phyloP scores from a whole-genome alignment of 75 land plant genomes.

The Gnetum montanum region DNA sequence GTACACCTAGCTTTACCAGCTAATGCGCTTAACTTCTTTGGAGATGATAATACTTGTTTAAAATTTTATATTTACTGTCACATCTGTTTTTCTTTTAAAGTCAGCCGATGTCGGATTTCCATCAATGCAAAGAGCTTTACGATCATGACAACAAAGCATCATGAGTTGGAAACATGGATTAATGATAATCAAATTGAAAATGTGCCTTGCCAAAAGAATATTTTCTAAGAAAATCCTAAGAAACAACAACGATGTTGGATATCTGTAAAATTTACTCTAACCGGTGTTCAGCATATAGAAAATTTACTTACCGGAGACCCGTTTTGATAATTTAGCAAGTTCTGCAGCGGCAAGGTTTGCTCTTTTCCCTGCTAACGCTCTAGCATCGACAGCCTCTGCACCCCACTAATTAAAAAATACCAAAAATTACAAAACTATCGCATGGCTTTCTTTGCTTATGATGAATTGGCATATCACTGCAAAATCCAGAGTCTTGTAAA shows the following conservation, averaged over 20 bases:
- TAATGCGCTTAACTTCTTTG: too few species aligned
- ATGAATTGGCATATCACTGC: neutral
- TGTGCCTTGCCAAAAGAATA: neutral
- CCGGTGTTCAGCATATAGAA: neutral
- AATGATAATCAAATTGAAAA: neutral
- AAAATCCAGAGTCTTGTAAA: too few species aligned
- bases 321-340: slow-evolving; percentile 77
- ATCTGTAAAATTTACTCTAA: neutral
- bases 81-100: too few species aligned
- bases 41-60: too few species aligned
- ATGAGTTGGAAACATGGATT: neutral
- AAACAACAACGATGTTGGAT: neutral
- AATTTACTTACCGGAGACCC: slow-evolving; percentile 52
- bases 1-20: too few species aligned
- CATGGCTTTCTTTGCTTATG: neutral
- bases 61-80: too few species aligned
- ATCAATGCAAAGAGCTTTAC: too few species aligned
- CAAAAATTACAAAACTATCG: neutral
- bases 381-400: slow-evolving; percentile 48
- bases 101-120: too few species aligned
- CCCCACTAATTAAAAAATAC: slow-evolving; percentile 75
- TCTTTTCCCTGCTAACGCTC: slow-evolving; percentile 92
- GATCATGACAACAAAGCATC: neutral
- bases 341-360: slow-evolving; percentile 98
- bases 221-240: neutral